phyloP scores from a whole-genome alignment of 225 moss, liverwort and hornwort species.

The Takakia lepidozioides region DNA sequence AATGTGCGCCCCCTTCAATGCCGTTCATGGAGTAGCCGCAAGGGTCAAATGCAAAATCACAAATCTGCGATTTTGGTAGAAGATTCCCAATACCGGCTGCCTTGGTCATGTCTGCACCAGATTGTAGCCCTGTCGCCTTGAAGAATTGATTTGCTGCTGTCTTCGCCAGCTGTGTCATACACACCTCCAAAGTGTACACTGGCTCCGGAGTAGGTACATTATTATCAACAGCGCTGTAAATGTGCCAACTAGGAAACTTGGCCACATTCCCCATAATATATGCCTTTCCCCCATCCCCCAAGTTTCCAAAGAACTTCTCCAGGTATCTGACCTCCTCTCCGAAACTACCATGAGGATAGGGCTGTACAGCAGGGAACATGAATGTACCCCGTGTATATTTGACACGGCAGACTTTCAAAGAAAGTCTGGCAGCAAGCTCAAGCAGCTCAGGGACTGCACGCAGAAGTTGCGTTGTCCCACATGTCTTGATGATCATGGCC shows the following conservation, averaged over 20 bases:
- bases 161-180: conserved; percentile 65
- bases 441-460: conserved; percentile 45
- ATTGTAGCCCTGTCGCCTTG: conserved; percentile 26
- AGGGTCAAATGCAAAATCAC: conserved; percentile 76
- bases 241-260: conserved; percentile 70
- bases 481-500: conserved; percentile 71
- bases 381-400: conserved; percentile 84
- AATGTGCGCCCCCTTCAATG: conserved; percentile 58
- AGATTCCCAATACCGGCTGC: conserved; percentile 41
- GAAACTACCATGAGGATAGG: conserved; percentile 67
- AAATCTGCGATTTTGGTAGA: conserved; percentile 51
- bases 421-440: conserved; percentile 21
- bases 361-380: conserved; percentile 70
- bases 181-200: conserved; percentile 67
- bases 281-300: conserved; percentile 60
- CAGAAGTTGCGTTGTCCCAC: conserved; percentile 75
- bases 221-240: conserved; percentile 56
- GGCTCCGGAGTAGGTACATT: conserved; percentile 14
- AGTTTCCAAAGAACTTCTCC: conserved; percentile 57
- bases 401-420: conserved; percentile 37
- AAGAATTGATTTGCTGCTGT: conserved; percentile 40
- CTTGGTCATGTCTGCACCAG: conserved; percentile 56
- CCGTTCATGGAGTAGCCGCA: conserved; percentile 94
- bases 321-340: conserved; percentile 59
- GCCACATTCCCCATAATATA: conserved; percentile 64